Evolutionary conservation across 2,329 filamentous ascomycete species (phyloP).

Genomic region (Ophiostoma himal-ulmi): DNA sequence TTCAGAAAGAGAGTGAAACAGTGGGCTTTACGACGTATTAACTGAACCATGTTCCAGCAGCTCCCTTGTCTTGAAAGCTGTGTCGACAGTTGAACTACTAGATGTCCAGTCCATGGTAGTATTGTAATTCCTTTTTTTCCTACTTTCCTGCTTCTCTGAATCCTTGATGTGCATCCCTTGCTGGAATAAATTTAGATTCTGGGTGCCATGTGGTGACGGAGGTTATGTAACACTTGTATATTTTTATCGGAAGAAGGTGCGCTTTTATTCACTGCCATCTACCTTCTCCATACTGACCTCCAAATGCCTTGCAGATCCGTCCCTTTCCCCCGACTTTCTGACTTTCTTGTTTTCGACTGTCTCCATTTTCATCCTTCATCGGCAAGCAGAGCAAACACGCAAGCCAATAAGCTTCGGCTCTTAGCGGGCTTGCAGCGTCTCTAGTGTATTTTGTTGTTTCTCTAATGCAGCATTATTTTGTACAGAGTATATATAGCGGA

Average conservation of each 20-base stretch:
- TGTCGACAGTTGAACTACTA: background rate
- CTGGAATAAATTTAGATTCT: background rate
- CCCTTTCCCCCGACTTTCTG: too few relatives aligned
- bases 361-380: background rate
- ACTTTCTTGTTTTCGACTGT: background rate
- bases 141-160: background rate
- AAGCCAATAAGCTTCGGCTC: background rate
- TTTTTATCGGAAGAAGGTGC: background rate
- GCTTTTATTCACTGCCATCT: background rate
- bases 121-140: background rate
- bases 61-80: background rate
- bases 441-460: background rate
- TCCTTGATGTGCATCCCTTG: background rate
- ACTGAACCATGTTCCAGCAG: background rate
- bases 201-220: conserved; percentile 4
- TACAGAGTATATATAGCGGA: background rate
- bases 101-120: background rate
- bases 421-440: background rate
- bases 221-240: background rate
- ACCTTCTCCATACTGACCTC: background rate
- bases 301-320: background rate
- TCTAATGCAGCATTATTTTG: background rate
- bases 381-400: background rate
- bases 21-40: background rate
- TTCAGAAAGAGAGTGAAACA: background rate